Evolutionary conservation across 2,329 filamentous ascomycete species (phyloP), one percentile per base, ranked within the genome.

Genomic region (Calcarisporium arbuscula): DNA sequence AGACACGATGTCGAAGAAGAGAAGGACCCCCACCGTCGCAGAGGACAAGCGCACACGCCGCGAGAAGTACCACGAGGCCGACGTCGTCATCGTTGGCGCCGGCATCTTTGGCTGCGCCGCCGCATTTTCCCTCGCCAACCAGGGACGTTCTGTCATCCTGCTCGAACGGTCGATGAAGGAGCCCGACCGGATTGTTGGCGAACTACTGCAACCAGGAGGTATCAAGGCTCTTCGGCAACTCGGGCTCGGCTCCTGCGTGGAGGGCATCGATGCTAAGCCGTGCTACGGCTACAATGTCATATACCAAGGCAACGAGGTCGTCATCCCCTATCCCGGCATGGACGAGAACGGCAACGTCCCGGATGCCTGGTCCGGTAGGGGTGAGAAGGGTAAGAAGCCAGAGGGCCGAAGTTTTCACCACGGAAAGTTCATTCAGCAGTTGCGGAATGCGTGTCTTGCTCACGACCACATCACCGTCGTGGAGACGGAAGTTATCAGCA

Each of bases 161-260:
- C 76, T 98, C 32, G 92, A 98, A 66, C 77, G 77, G 51, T 94
- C 80, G 63, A 69, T 96, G 62, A 87, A 87, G 61, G 83, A 96
- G 66, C 92, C 92, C 15, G 84, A 96, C 64, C 80, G 92, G 44
- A 98, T 98, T 47, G 88, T 98, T 30, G 92, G 92, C 49, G 92
- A 98, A 65, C 66, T 98, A 45, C 67, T 98, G 49, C 92, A 98
- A 62, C 92, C 92, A 0, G 92, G 92, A 32, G 92, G 92, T 32
- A 80, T 95, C 21, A 69, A 77, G 34, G 85, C 92, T 7, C 69
- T 98, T 50, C 74, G 80, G 52, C 78, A 85, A 54, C 67, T 98
- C 32, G 92, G 92, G 4, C 64, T 98, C 44, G 71, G 68, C 35
- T 77, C 89, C 50, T 94, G 87, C 55, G 64, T 96, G 39, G 87